These are phyloP conservation scores for Clausena lansium DNA, from an alignment of 345 rosid genomes.

Conservation along the genomic window DNA sequence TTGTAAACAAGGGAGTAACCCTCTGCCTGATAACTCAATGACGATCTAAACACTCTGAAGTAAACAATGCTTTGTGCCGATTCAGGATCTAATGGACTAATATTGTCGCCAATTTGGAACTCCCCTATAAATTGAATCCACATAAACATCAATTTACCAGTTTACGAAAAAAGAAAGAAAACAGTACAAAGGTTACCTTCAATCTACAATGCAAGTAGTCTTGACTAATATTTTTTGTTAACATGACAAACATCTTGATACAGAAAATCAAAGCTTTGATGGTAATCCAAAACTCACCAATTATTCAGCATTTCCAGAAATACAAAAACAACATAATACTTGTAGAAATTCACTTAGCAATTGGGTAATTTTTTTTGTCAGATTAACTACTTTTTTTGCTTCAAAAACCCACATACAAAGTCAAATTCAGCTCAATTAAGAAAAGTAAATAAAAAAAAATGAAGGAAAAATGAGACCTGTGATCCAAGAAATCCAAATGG, in stretches of 20 bases:
- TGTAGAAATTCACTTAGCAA: not conserved
- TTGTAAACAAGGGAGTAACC: slow-evolving; percentile 66
- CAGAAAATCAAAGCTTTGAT: too few relatives aligned
- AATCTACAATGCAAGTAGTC: not conserved
- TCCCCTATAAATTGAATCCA: slow-evolving; percentile 45
- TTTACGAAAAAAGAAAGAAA: not conserved
- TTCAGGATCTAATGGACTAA: slow-evolving; percentile 47
- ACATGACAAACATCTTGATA: too few relatives aligned
- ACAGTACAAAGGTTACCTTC: not conserved
- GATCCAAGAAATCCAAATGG: slow-evolving; percentile 71
- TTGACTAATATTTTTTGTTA: not conserved
- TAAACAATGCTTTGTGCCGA: slow-evolving; percentile 59
- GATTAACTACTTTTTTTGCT: not conserved
- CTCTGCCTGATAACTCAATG: slow-evolving; percentile 31
- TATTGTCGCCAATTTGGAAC: slow-evolving; percentile 46
- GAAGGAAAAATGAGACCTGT: slow-evolving; percentile 36
- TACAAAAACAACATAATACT: not conserved
- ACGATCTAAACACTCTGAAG: slow-evolving; percentile 37
- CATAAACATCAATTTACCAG: not conserved
- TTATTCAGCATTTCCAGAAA: not conserved
- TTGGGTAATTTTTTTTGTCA: not conserved
- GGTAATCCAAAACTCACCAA: not conserved
- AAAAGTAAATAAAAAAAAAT: not conserved
- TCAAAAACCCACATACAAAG: not conserved
- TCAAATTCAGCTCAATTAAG: not conserved